phyloP scores from a whole-genome alignment of 352 stramenopile species.

The Globisporangium sylvaticum region DNA sequence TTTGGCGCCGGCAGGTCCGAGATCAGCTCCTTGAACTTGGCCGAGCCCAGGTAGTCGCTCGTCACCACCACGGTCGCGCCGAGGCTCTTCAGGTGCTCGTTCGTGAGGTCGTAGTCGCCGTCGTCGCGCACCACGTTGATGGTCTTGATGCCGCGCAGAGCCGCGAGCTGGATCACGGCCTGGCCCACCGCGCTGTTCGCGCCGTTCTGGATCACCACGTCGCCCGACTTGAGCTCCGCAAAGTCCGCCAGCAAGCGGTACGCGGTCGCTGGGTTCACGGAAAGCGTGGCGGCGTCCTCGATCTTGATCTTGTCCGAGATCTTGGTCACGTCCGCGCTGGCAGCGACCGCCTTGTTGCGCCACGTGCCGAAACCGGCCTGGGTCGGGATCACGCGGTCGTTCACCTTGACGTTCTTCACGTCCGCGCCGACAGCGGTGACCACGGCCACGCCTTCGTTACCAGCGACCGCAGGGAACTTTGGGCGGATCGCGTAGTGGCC shows the following conservation, averaged over 20 bases:
- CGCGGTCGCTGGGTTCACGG: conserved; percentile 82
- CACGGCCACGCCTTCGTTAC: conserved; percentile 84
- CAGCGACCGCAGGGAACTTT: conserved; percentile 70
- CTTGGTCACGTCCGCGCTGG: conserved; percentile 63
- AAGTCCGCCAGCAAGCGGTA: conserved; percentile 88
- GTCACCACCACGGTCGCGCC: conserved; percentile 70
- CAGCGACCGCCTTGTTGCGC: conserved; percentile 63
- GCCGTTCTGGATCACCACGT: conserved; percentile 90
- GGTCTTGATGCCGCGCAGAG: conserved; percentile 83
- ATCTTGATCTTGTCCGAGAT: conserved; percentile 83
- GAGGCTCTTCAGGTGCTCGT: conserved; percentile 77
- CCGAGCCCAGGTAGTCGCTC: conserved; percentile 66
- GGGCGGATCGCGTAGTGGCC: conserved; percentile 79
- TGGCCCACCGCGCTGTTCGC: conserved; percentile 86
- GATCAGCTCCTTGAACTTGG: conserved; percentile 84
- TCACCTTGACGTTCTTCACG: conserved; percentile 81
- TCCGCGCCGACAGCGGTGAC: conserved; percentile 78
- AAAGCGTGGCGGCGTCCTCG: conserved; percentile 78
- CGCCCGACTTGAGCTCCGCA: conserved; percentile 60
- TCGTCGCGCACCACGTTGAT: conserved; percentile 89
- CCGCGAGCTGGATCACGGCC: conserved; percentile 87
- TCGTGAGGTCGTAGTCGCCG: conserved; percentile 70
- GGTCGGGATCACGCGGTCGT: conserved; percentile 83
- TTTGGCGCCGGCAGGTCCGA: conserved; percentile 80
- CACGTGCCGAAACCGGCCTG: conserved; percentile 71